Percentiles rank a stretch among this genome's conserved stretches.
Evolutionary conservation across 2,329 filamentous ascomycete species (phyloP).

Genomic region (Pseudogymnoascus sp.): DNA sequence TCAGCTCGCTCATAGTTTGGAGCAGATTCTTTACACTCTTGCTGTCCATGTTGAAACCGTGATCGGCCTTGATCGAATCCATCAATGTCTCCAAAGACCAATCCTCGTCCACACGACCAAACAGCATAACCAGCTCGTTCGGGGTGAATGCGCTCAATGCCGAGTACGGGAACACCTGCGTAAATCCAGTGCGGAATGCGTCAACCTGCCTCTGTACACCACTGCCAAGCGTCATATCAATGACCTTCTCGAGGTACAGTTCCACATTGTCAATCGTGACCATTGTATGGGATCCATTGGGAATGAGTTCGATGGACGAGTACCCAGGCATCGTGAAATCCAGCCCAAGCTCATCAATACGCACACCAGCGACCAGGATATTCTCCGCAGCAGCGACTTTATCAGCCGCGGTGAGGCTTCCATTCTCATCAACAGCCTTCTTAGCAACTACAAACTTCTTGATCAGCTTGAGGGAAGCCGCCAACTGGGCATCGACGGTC

Average conservation of each 20-base stretch:
- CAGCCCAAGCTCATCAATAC: constrained; percentile 77
- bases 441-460: constrained; percentile 82
- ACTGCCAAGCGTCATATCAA: constrained; percentile 83
- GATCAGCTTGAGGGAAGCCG: constrained; percentile 75
- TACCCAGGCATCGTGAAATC: constrained; percentile 96
- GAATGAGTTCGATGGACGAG: constrained; percentile 72
- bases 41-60: constrained; percentile 98
- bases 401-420: constrained; percentile 54
- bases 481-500: constrained; percentile 77
- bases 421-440: constrained; percentile 70
- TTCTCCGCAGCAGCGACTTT: constrained; percentile 63
- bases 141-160: constrained; percentile 90
- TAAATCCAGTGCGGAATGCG: constrained; percentile 85
- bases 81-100: constrained; percentile 96
- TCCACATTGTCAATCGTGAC: constrained; percentile 92
- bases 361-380: constrained; percentile 67
- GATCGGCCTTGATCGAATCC: constrained; percentile 97
- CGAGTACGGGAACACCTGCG: constrained; percentile 91
- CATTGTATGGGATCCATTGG: constrained; percentile 63
- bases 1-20: constrained; percentile 87
- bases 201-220: constrained; percentile 86
- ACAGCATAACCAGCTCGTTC: constrained; percentile 88
- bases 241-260: constrained; percentile 76
- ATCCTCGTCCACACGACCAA: constrained; percentile 87
- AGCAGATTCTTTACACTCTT: constrained; percentile 88